Conservation (phyloP, 179 eudicot species). For the Corrigiola litoralis region DNA sequence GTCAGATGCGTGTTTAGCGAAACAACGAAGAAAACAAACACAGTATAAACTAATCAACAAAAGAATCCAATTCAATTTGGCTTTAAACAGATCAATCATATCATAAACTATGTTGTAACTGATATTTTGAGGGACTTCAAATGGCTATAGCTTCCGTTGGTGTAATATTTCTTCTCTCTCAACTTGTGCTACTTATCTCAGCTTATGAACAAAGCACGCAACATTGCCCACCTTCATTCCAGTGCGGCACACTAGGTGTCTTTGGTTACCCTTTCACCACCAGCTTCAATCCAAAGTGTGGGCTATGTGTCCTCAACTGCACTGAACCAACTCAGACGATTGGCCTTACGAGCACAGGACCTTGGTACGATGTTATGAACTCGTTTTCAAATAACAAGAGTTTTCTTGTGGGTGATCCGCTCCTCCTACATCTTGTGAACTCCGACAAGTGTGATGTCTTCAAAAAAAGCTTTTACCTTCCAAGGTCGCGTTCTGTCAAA, state of each 20-base stretch:
- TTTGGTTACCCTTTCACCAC: constrained; percentile 31
- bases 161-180: neutral
- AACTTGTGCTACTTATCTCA: constrained; percentile 1
- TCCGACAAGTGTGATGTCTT: constrained; percentile 9
- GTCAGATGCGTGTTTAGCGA: constrained; percentile 25
- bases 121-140: neutral
- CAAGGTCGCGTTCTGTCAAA: constrained; percentile 6
- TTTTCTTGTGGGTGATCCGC: constrained; percentile 11
- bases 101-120: too few species aligned
- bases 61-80: neutral
- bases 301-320: constrained; percentile 28
- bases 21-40: neutral
- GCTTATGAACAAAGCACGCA: neutral
- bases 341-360: constrained; percentile 1
- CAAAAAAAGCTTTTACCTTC: neutral
- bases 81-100: neutral
- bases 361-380: constrained; percentile 14
- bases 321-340: constrained; percentile 14
- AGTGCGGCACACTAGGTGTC: constrained; percentile 16
- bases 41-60: neutral
- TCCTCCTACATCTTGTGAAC: neutral
- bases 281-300: constrained; percentile 20
- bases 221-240: constrained; percentile 24
- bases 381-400: constrained; percentile 14
- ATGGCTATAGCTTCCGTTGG: constrained; percentile 8